Percentiles rank a stretch among this genome's conserved stretches.
phyloP scores from a whole-genome alignment of 768 basidiomycete species.

The Rhodotorula paludigena region DNA sequence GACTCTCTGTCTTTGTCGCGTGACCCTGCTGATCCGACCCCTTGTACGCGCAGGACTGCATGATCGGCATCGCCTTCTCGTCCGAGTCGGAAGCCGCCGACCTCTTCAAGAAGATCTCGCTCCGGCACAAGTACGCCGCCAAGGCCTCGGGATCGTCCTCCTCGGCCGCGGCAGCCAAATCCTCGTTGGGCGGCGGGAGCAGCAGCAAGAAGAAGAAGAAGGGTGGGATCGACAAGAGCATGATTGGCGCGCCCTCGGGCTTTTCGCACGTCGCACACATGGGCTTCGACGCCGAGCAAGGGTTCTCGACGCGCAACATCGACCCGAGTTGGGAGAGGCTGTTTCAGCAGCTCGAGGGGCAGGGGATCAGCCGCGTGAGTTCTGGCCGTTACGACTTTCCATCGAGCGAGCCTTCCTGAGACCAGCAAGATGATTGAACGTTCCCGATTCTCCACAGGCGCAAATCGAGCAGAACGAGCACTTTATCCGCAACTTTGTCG shows the following conservation, averaged over 20 bases:
- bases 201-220: constrained; percentile 50
- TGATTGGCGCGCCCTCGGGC: constrained; percentile 74
- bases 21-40: neutral
- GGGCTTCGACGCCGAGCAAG: constrained; percentile 81
- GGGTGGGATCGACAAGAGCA: constrained; percentile 84
- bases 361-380: constrained; percentile 58
- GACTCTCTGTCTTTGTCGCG: neutral
- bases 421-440: neutral
- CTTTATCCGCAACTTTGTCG: constrained; percentile 82
- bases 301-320: constrained; percentile 78
- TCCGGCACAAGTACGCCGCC: constrained; percentile 34
- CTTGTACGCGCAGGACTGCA: constrained; percentile 70
- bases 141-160: constrained; percentile 15
- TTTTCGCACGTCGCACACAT: constrained; percentile 92
- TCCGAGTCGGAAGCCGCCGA: constrained; percentile 77
- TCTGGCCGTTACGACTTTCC: neutral
- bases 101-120: constrained; percentile 60
- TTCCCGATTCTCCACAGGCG: constrained; percentile 46
- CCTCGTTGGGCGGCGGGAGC: neutral
- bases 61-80: constrained; percentile 85
- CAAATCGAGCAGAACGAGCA: constrained; percentile 73
- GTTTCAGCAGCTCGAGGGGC: constrained; percentile 60
- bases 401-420: too few species aligned
- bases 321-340: constrained; percentile 83
- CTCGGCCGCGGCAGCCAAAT: neutral